These are phyloP conservation scores for Sequoia sempervirens DNA, from an alignment of 75 land plant species.

Conservation along the genomic window DNA sequence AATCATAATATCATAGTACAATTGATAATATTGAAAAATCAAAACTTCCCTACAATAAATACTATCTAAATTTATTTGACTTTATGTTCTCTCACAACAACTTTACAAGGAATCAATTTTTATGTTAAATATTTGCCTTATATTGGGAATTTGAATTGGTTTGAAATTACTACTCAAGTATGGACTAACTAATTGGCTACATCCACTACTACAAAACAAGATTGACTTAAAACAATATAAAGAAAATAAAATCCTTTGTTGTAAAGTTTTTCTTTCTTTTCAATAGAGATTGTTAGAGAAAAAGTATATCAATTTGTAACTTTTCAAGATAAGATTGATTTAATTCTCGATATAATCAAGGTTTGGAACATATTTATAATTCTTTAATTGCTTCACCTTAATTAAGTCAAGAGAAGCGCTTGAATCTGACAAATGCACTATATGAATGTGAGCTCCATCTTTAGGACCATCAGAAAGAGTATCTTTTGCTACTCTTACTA, in stretches of 20 bases:
- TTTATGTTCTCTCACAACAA: background rate
- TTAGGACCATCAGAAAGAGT: constrained; percentile 65
- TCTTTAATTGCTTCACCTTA: constrained; percentile 40
- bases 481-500: constrained; percentile 56
- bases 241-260: too few relatives aligned
- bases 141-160: background rate
- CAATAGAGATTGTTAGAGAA: background rate
- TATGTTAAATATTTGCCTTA: background rate
- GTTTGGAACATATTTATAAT: background rate
- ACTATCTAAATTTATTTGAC: background rate
- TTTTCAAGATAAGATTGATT: background rate
- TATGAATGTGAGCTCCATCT: constrained; percentile 88
- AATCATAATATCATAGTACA: background rate
- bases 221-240: too few relatives aligned
- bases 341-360: background rate
- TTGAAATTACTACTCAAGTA: background rate
- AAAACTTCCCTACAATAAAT: background rate
- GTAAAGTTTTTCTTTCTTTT: too few relatives aligned
- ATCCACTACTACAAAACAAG: too few relatives aligned
- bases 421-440: constrained; percentile 94
- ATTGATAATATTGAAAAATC: too few relatives aligned
- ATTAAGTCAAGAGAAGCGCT: constrained; percentile 69
- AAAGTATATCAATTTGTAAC: background rate
- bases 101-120: background rate
- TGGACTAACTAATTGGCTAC: background rate